These are phyloP conservation scores for Melaleuca alternifolia DNA, from an alignment of 345 rosid genomes.

Conservation along the genomic window DNA sequence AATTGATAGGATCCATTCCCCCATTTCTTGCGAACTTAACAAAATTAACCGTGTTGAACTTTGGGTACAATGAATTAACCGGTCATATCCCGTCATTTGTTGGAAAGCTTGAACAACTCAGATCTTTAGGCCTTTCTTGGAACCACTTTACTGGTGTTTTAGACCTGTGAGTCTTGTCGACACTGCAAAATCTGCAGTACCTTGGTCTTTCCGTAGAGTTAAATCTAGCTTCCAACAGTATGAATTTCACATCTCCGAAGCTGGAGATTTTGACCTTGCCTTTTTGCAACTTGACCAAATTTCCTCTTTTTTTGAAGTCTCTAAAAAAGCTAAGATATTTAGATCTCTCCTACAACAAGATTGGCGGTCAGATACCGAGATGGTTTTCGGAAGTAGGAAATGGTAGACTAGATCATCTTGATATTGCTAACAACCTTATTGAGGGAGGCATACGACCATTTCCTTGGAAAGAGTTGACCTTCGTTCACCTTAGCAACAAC, in stretches of 20 bases:
- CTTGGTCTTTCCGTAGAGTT: background rate
- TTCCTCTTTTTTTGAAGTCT: background rate
- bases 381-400: background rate
- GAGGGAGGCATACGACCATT: background rate
- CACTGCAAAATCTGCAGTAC: background rate
- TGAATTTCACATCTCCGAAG: background rate
- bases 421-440: background rate
- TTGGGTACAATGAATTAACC: background rate
- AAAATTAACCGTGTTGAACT: background rate
- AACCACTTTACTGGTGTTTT: background rate
- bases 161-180: background rate
- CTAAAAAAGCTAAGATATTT: background rate
- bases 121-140: background rate
- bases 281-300: background rate
- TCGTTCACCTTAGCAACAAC: background rate
- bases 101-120: background rate
- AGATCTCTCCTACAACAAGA: background rate
- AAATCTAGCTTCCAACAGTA: background rate
- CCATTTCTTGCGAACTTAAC: background rate
- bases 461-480: accelerated
- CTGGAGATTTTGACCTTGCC: background rate
- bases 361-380: background rate
- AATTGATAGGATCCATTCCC: background rate
- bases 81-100: background rate
- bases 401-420: background rate